Evolutionary conservation across 352 stramenopile genomes (phyloP).

Genomic region (Globisporangium alternatum): DNA sequence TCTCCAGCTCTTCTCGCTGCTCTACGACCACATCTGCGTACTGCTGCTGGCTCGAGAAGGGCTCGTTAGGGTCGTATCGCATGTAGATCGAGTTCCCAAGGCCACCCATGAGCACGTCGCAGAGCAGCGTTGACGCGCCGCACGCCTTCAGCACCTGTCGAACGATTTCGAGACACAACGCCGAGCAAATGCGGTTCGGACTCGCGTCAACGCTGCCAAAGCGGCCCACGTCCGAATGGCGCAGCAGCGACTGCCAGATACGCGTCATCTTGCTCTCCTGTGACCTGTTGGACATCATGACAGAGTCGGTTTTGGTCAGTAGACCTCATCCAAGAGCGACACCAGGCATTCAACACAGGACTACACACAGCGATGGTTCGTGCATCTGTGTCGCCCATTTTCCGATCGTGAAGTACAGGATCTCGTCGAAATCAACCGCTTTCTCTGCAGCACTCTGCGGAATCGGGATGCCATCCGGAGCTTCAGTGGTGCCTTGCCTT

Average conservation of each 20-base stretch:
- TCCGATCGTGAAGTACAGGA: slow-evolving; percentile 21
- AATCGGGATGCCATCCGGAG: not conserved
- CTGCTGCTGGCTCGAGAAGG: slow-evolving; percentile 34
- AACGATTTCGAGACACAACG: slow-evolving; percentile 51
- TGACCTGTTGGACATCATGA: slow-evolving; percentile 13
- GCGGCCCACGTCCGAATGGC: slow-evolving; percentile 53
- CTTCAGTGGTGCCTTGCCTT: not conserved
- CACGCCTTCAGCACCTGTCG: slow-evolving; percentile 32
- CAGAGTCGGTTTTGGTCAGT: not conserved
- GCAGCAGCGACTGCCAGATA: slow-evolving; percentile 55
- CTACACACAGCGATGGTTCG: slow-evolving; percentile 20
- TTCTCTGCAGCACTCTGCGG: not conserved
- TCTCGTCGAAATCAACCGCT: slow-evolving; percentile 17
- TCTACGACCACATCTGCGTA: slow-evolving; percentile 35
- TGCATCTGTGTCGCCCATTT: slow-evolving; percentile 19
- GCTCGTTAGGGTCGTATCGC: slow-evolving; percentile 38
- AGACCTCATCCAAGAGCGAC: not conserved
- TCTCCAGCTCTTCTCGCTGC: slow-evolving; percentile 16
- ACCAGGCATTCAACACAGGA: not conserved
- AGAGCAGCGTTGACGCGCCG: slow-evolving; percentile 36
- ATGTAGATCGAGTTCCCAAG: slow-evolving; percentile 65
- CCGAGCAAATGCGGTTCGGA: slow-evolving; percentile 57
- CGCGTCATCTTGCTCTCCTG: slow-evolving; percentile 50
- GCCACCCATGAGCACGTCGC: slow-evolving; percentile 43
- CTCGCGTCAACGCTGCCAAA: slow-evolving; percentile 27